Evolutionary conservation across 768 basidiomycete species (phyloP).

Genomic region (Lentinula boryana): DNA sequence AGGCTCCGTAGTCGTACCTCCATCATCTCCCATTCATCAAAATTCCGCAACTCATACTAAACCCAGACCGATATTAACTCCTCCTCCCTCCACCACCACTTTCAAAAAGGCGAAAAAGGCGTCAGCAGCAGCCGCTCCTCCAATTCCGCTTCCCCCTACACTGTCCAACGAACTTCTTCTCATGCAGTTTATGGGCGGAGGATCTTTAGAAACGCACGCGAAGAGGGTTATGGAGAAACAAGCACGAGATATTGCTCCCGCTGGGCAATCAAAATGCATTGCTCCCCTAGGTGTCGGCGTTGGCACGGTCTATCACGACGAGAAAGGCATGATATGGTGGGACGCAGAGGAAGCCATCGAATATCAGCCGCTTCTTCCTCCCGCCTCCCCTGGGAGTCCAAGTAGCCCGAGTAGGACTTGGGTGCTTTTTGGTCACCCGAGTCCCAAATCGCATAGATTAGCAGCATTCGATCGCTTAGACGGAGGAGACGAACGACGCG

Average conservation of each 20-base stretch:
- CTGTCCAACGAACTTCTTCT: conserved; percentile 1
- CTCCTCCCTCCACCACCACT: neutral
- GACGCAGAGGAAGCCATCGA: conserved; percentile 6
- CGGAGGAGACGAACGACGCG: neutral
- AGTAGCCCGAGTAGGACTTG: neutral
- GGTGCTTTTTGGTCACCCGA: neutral
- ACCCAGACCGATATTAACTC: neutral
- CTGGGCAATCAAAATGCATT: neutral
- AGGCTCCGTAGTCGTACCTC: neutral
- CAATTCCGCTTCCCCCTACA: neutral
- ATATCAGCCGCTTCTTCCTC: conserved; percentile 5
- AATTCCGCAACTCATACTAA: neutral
- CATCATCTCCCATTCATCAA: neutral
- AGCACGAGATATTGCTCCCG: neutral
- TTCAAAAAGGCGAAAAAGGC: conserved; percentile 2
- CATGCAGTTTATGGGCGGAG: conserved; percentile 6
- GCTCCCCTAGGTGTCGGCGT: neutral
- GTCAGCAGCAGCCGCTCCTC: neutral
- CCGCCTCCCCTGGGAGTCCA: neutral
- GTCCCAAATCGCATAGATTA: neutral
- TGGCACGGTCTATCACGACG: neutral
- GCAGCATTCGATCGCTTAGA: neutral
- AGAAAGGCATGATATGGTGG: conserved; percentile 4
- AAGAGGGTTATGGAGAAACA: conserved; percentile 6
- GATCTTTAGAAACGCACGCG: conserved; percentile 3